Conservation (phyloP, 1,284 basidiomycete species). For the Cryptococcus neoformans region DNA sequence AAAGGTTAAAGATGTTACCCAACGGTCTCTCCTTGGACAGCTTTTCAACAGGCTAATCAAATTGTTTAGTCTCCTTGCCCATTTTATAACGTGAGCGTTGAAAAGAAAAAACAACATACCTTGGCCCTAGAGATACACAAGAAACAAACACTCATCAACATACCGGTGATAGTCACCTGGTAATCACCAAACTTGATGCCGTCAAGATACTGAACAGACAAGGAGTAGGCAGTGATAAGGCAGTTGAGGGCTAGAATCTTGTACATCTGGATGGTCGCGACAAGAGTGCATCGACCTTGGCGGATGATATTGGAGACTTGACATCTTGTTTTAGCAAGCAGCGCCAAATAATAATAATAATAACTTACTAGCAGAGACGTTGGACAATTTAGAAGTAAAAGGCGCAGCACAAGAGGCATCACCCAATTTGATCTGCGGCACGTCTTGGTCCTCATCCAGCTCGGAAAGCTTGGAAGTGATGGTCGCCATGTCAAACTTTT, state of each 20-base stretch:
- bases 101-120: too few species aligned
- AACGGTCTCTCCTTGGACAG: conserved; percentile 85
- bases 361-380: conserved; percentile 81
- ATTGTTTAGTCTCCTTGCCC: neutral
- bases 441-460: conserved; percentile 83
- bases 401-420: conserved; percentile 95
- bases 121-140: conserved; percentile 94
- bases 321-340: neutral
- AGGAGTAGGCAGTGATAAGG: conserved; percentile 90
- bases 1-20: conserved; percentile 92
- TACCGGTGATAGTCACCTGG: conserved; percentile 86
- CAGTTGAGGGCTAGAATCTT: conserved; percentile 96
- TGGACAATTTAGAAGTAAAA: conserved; percentile 91
- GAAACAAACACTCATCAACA: conserved; percentile 97
- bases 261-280: conserved; percentile 98
- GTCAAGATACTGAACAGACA: conserved; percentile 93
- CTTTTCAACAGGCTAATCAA: conserved; percentile 72
- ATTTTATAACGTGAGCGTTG: too few species aligned
- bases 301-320: conserved; percentile 90
- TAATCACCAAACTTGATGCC: conserved; percentile 99
- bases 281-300: conserved; percentile 92
- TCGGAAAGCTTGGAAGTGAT: conserved; percentile 89
- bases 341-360: too few species aligned
- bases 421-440: conserved; percentile 94
- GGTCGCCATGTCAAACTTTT: conserved; percentile 84